Evolutionary conservation across 1,139 yeast species (phyloP).

Genomic region (Magnusiomyces magnusii): DNA sequence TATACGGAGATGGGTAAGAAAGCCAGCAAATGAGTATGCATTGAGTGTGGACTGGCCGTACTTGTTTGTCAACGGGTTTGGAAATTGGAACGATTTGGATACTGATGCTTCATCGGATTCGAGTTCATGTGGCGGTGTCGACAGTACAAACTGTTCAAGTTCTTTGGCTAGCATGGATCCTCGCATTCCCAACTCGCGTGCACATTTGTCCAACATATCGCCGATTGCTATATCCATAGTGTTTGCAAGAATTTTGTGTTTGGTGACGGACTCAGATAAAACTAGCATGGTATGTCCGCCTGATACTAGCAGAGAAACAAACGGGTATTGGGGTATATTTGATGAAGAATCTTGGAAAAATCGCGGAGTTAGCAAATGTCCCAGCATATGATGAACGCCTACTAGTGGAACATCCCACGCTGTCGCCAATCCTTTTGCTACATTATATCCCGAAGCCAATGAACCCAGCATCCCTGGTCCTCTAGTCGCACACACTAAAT

Average conservation of each 20-base stretch:
- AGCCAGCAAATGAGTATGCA: slow-evolving; percentile 64
- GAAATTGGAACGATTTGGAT: slow-evolving; percentile 36
- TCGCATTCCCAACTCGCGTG: slow-evolving; percentile 67
- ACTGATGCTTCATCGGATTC: slow-evolving; percentile 20
- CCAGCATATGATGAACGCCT: slow-evolving; percentile 96
- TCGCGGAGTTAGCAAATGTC: slow-evolving; percentile 72
- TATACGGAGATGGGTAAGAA: slow-evolving; percentile 22
- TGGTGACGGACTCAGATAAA: slow-evolving; percentile 47
- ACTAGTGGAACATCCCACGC: slow-evolving; percentile 73
- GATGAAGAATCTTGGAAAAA: slow-evolving; percentile 34
- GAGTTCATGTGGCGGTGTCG: slow-evolving; percentile 24
- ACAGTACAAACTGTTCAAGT: slow-evolving; percentile 51
- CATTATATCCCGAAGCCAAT: slow-evolving; percentile 68
- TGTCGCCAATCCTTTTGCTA: slow-evolving; percentile 76
- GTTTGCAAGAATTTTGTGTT: slow-evolving; percentile 67
- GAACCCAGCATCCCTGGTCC: slow-evolving; percentile 99
- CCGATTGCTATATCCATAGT: slow-evolving; percentile 90
- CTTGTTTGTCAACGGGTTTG: slow-evolving; percentile 48
- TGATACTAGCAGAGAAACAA: slow-evolving; percentile 68
- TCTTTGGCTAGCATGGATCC: slow-evolving; percentile 88
- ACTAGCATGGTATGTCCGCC: slow-evolving; percentile 97
- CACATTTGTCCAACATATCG: slow-evolving; percentile 89
- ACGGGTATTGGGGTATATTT: slow-evolving; percentile 57
- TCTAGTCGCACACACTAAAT: slow-evolving; percentile 77
- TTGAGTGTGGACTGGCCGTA: slow-evolving; percentile 36